Conservation (phyloP, 306 rosid genomes). For the Hippophae gyantsensis region DNA sequence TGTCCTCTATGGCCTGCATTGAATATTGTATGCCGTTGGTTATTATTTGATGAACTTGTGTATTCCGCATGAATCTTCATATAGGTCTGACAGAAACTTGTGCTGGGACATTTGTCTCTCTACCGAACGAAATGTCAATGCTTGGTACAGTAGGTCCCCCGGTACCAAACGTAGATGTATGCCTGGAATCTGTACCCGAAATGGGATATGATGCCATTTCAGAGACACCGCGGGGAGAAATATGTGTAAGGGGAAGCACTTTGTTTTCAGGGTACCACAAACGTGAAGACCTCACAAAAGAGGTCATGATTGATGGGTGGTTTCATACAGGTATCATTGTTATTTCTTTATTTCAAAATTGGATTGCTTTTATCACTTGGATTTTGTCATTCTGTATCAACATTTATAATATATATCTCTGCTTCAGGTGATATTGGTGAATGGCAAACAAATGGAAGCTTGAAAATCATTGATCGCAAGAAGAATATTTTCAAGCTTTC, state of each 20-base stretch:
- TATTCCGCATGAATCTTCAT: slow-evolving; percentile 22
- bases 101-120: slow-evolving; percentile 86
- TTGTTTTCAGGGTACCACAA: slow-evolving; percentile 87
- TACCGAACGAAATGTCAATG: slow-evolving; percentile 73
- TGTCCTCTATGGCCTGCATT: slow-evolving; percentile 1
- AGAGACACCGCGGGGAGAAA: slow-evolving; percentile 75
- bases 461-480: slow-evolving; percentile 91
- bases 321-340: slow-evolving; percentile 77
- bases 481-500: slow-evolving; percentile 98
- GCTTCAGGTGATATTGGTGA: slow-evolving; percentile 88
- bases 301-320: slow-evolving; percentile 82
- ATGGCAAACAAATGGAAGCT: slow-evolving; percentile 93
- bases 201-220: slow-evolving; percentile 86
- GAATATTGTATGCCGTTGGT: slow-evolving; percentile 1
- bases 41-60: slow-evolving; percentile 5
- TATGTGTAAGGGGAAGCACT: slow-evolving; percentile 68
- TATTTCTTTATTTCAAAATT: slow-evolving; percentile 10
- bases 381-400: slow-evolving; percentile 1
- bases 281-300: slow-evolving; percentile 88
- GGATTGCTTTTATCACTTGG: slow-evolving; percentile 9
- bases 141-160: slow-evolving; percentile 98
- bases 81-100: slow-evolving; percentile 94
- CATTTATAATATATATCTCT: slow-evolving; percentile 18
- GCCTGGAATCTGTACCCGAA: slow-evolving; percentile 92
- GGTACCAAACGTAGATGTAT: slow-evolving; percentile 79